phyloP scores from a whole-genome alignment of 176 grass and related monocot genomes.

The Phragmites australis region DNA sequence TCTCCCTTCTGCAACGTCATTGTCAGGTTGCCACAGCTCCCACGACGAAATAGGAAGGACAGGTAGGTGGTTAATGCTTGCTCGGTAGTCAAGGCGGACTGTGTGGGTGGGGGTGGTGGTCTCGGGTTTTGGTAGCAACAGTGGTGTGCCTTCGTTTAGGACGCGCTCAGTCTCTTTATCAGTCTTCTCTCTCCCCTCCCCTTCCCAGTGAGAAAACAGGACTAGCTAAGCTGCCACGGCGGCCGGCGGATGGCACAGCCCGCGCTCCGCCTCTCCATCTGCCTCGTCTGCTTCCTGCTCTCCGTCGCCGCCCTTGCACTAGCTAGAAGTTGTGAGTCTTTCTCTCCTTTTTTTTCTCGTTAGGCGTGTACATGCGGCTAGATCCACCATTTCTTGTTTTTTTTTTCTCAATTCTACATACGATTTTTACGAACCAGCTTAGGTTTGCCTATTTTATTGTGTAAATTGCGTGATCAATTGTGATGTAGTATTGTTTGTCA shows the following conservation, averaged over 20 bases:
- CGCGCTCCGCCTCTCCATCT: neutral
- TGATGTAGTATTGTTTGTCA: neutral
- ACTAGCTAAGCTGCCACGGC: neutral
- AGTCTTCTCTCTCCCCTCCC: neutral
- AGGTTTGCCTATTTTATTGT: neutral
- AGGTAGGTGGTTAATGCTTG: conserved; percentile 7
- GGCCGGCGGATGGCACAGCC: neutral
- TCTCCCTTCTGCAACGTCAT: no score
- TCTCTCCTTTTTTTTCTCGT: no score
- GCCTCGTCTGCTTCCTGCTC: conserved; percentile 1
- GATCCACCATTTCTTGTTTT: conserved; percentile 14
- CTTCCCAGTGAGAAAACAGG: neutral
- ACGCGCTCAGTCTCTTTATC: neutral
- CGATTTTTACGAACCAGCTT: neutral
- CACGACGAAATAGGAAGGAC: no score
- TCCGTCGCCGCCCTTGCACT: neutral
- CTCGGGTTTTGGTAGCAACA: neutral
- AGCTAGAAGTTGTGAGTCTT: conserved; percentile 15
- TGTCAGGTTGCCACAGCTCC: no score
- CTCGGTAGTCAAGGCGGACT: conserved; percentile 26
- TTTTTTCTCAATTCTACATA: neutral
- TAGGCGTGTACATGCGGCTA: neutral
- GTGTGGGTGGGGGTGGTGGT: neutral
- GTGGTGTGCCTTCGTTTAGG: conserved; percentile 13
- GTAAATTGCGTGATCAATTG: neutral